Conservation (phyloP, 192 early-diverging fungal species). For the Umbelopsis isabellina region DNA sequence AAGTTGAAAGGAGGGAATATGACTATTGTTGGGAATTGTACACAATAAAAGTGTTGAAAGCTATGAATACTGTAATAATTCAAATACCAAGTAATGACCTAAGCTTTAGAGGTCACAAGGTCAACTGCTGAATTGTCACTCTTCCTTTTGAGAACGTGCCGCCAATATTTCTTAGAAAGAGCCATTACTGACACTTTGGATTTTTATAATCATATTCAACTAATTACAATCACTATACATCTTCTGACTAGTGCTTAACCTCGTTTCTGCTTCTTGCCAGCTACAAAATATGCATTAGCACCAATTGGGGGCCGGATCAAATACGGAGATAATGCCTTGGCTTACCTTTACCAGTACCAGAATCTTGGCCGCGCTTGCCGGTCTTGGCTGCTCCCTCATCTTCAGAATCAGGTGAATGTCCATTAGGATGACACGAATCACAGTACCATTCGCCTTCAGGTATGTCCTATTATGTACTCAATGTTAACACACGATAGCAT, state of each 20-base stretch:
- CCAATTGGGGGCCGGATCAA: not conserved
- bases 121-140: conserved; percentile 18
- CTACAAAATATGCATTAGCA: not conserved
- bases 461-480: conserved; percentile 28
- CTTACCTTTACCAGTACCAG: not conserved
- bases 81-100: not conserved
- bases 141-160: not conserved
- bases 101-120: conserved; percentile 5
- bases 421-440: conserved; percentile 41
- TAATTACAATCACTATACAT: not conserved
- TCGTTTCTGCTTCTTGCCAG: conserved; percentile 16
- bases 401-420: conserved; percentile 17
- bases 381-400: conserved; percentile 4
- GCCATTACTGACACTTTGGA: not conserved
- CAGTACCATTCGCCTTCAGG: conserved; percentile 63
- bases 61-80: no score
- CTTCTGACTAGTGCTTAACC: not conserved
- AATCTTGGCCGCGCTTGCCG: not conserved
- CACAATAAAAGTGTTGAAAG: not conserved
- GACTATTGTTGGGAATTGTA: not conserved
- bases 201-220: not conserved
- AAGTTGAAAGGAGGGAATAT: conserved; percentile 16
- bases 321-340: not conserved
- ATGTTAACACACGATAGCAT: not conserved
- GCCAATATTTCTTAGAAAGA: not conserved